These are phyloP conservation scores for Phialophora chinensis DNA, from an alignment of 2,329 filamentous ascomycete species.

Conservation along the genomic window DNA sequence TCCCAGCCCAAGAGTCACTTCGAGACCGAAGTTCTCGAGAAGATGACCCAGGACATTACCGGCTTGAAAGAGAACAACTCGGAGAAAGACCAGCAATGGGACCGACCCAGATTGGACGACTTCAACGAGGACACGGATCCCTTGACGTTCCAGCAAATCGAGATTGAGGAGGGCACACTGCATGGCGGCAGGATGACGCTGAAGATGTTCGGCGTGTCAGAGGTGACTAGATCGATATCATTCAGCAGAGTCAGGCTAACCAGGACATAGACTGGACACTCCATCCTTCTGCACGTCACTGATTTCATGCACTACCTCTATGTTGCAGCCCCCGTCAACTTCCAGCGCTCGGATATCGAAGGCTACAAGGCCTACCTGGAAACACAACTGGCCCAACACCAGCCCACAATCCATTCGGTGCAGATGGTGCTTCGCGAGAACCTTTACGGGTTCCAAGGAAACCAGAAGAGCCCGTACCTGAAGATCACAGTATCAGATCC, in stretches of 20 bases:
- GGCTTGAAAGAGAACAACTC: slow-evolving; percentile 84
- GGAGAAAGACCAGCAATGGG: slow-evolving; percentile 94
- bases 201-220: slow-evolving; percentile 92
- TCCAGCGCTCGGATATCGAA: slow-evolving; percentile 77
- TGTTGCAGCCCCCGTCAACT: slow-evolving; percentile 82
- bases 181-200: slow-evolving; percentile 77
- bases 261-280: slow-evolving; percentile 71
- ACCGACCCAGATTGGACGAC: slow-evolving; percentile 65
- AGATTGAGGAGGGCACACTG: slow-evolving; percentile 86
- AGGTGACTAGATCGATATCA: slow-evolving; percentile 54
- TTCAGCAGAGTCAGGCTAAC: slow-evolving; percentile 18
- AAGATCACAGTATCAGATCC: slow-evolving; percentile 93
- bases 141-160: slow-evolving; percentile 94
- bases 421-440: slow-evolving; percentile 85
- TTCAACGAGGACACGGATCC: slow-evolving; percentile 70
- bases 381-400: slow-evolving; percentile 73
- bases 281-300: slow-evolving; percentile 91
- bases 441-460: slow-evolving; percentile 92
- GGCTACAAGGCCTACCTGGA: slow-evolving; percentile 83
- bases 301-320: slow-evolving; percentile 97
- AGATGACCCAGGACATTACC: slow-evolving; percentile 90
- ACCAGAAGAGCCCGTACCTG: slow-evolving; percentile 86
- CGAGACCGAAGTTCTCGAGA: slow-evolving; percentile 91
- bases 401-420: slow-evolving; percentile 78
- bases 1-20: slow-evolving; percentile 89